These are phyloP conservation scores for Musa acuminata DNA, from an alignment of 176 grass and related monocot genomes.

Conservation along the genomic window DNA sequence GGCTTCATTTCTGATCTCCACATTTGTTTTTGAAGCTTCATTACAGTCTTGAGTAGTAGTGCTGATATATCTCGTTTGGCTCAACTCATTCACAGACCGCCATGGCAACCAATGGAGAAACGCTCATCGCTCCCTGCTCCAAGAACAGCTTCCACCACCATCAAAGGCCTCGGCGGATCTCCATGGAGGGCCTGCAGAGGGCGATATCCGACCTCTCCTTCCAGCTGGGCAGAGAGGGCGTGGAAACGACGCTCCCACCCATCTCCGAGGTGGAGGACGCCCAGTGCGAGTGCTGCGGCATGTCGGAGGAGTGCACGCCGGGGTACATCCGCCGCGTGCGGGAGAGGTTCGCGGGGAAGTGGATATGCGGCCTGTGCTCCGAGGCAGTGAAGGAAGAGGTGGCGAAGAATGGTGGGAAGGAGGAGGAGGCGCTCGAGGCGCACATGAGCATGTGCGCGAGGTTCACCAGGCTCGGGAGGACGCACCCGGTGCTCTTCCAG, in stretches of 20 bases:
- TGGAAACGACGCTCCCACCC: not conserved
- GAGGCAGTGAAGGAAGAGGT: slow-evolving; percentile 71
- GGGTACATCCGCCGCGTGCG: slow-evolving; percentile 60
- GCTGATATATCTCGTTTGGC: not conserved
- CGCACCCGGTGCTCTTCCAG: slow-evolving; percentile 63
- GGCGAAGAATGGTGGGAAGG: slow-evolving; percentile 23
- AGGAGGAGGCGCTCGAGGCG: slow-evolving; percentile 38
- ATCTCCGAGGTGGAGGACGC: slow-evolving; percentile 46
- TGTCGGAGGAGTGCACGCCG: slow-evolving; percentile 82
- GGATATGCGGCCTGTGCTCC: slow-evolving; percentile 83
- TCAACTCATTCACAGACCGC: not conserved
- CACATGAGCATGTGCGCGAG: slow-evolving; percentile 50
- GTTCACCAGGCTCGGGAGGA: slow-evolving; percentile 51
- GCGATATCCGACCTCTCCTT: slow-evolving; percentile 8
- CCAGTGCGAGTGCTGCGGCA: slow-evolving; percentile 81
- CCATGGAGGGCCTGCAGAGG: not conserved
- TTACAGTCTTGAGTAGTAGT: too few species aligned
- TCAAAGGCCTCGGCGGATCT: not conserved
- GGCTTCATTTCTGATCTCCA: too few species aligned
- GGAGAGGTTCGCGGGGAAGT: slow-evolving; percentile 57
- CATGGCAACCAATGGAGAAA: slow-evolving; percentile 60
- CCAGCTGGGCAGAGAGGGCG: not conserved
- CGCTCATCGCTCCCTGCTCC: slow-evolving; percentile 18
- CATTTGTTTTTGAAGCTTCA: too few species aligned
- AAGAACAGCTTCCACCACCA: not conserved